Percentiles rank a stretch among this genome's conserved stretches.
These are phyloP conservation scores for Rhododendron mucronatum DNA, from an alignment of 148 eudicot genomes.

Conservation along the genomic window DNA sequence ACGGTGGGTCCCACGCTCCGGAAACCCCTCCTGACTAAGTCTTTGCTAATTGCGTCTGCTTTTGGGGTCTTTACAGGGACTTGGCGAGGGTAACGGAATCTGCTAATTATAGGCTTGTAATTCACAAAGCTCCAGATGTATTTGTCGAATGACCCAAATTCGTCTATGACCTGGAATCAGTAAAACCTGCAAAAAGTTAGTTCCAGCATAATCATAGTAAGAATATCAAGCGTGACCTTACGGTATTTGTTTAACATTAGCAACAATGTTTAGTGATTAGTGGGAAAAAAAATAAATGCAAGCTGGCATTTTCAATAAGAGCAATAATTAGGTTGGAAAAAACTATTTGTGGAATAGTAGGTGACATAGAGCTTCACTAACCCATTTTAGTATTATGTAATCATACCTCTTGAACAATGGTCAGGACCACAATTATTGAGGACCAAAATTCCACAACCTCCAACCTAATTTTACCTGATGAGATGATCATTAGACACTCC, in stretches of 20 bases:
- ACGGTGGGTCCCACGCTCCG: slow-evolving; percentile 53
- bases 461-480: slow-evolving; percentile 7
- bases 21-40: slow-evolving; percentile 48
- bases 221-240: background rate
- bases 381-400: background rate
- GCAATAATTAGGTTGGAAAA: slow-evolving; percentile 5
- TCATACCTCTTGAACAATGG: background rate
- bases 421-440: slow-evolving; percentile 9
- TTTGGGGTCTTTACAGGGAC: slow-evolving; percentile 52
- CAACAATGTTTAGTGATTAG: background rate
- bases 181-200: slow-evolving; percentile 24
- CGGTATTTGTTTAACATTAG: background rate
- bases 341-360: background rate
- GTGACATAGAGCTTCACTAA: background rate
- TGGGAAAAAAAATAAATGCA: background rate
- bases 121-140: slow-evolving; percentile 62
- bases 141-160: slow-evolving; percentile 49
- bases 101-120: slow-evolving; percentile 33
- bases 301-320: slow-evolving; percentile 7
- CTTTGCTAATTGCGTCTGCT: slow-evolving; percentile 55
- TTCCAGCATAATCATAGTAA: slow-evolving; percentile 3
- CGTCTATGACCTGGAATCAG: slow-evolving; percentile 39
- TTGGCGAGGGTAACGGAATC: slow-evolving; percentile 38
- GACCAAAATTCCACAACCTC: slow-evolving; percentile 11
- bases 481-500: background rate